These are phyloP conservation scores for Ustilago loliicola DNA, from an alignment of 1,284 basidiomycete genomes.

Conservation along the genomic window DNA sequence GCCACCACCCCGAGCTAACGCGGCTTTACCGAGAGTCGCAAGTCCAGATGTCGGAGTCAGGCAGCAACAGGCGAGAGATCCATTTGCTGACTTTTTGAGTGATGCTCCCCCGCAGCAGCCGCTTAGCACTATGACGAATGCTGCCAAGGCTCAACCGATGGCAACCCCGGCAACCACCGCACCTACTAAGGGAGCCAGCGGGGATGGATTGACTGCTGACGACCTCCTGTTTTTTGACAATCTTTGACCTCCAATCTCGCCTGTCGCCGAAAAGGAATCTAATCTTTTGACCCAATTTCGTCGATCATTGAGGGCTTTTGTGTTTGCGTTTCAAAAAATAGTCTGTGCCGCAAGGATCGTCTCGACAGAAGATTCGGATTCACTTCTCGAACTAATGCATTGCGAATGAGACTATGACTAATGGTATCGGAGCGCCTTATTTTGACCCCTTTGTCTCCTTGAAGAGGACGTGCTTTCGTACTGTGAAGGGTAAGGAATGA, in stretches of 20 bases:
- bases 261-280: too few relatives aligned
- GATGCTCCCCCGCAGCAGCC: constrained; percentile 23
- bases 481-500: constrained; percentile 25
- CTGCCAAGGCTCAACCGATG: background rate
- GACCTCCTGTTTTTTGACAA: constrained; percentile 52
- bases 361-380: background rate
- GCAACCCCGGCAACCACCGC: background rate
- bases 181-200: constrained; percentile 13
- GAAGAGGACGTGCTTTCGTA: constrained; percentile 67
- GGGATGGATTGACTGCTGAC: constrained; percentile 36
- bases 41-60: background rate
- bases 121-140: background rate
- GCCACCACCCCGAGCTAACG: constrained; percentile 29
- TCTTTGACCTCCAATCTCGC: constrained; percentile 12
- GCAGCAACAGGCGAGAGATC: constrained; percentile 7
- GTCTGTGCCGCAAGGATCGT: background rate
- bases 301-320: background rate
- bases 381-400: background rate
- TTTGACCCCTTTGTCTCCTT: constrained; percentile 63
- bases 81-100: constrained; percentile 37
- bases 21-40: constrained; percentile 16
- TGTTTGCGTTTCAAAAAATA: background rate
- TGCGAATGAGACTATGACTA: background rate
- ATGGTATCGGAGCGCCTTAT: constrained; percentile 14
- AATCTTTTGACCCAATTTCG: background rate